phyloP scores from a whole-genome alignment of 192 early-diverging fungal species.

The Helicostylum pulchrum region DNA sequence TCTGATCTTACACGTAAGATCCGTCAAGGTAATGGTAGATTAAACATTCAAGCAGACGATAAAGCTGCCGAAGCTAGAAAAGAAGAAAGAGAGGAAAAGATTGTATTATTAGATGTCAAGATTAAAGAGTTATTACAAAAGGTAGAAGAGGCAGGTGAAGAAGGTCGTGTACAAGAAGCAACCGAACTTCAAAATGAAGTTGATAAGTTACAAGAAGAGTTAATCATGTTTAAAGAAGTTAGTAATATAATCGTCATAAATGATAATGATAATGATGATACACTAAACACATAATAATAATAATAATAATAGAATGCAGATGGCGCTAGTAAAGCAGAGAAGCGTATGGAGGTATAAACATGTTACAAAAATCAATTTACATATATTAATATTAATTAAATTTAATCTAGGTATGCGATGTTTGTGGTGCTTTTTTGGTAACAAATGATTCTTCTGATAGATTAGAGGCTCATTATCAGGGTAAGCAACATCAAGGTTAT shows the following conservation, averaged over 20 bases:
- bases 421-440: conserved; percentile 82
- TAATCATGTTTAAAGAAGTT: conserved; percentile 55
- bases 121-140: conserved; percentile 64
- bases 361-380: not conserved
- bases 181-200: conserved; percentile 57
- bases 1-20: conserved; percentile 73
- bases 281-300: not conserved
- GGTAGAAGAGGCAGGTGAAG: conserved; percentile 69
- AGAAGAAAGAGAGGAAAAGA: conserved; percentile 79
- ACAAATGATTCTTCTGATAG: conserved; percentile 80
- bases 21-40: conserved; percentile 62
- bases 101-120: conserved; percentile 77
- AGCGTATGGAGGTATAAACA: conserved; percentile 59
- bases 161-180: conserved; percentile 74
- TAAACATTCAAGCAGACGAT: conserved; percentile 61
- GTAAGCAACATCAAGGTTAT: conserved; percentile 85
- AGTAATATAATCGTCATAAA: not conserved
- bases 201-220: conserved; percentile 65
- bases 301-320: conserved; percentile 14
- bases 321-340: conserved; percentile 50
- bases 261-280: too few relatives aligned
- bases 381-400: too few relatives aligned
- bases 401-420: conserved; percentile 58
- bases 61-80: conserved; percentile 54
- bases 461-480: conserved; percentile 76